Evolutionary conservation across 805 yeast species (phyloP), one percentile per base, ranked within the genome.

Genomic region (Pichia rugopelliculosa): DNA sequence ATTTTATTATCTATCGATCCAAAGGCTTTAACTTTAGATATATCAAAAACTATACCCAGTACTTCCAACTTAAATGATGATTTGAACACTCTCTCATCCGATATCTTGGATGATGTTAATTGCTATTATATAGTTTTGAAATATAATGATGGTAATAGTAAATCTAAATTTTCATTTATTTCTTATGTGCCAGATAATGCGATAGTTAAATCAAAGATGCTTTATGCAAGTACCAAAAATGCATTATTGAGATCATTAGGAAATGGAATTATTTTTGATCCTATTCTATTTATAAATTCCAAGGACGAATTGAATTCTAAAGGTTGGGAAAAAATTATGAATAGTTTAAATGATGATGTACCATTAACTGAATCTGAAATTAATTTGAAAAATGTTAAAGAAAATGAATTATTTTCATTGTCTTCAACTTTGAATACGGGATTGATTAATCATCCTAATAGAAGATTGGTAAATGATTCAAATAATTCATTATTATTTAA

Each of bases 191-290:
- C 99, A 0, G 97, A 91, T 62, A 65, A 65, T 44, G 86, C 96
- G 9, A 80, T 82, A 3, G 90, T 91, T 36, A 76, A 89, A 49
- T 74, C 76, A 48, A 93, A 91, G 64, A 93, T 93, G 97, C 72
- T 93, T 42, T 93, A 90, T 63, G 98, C 98, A 5, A 87, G 96
- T 2, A 82, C 95, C 11, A 87, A 87, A 52, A 84, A 79, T 62
- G 79, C 93, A 1, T 65, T 93, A 34, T 67, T 86, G 47, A 79
- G 85, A 55, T 82, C 84, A 52, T 71, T 91, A 36, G 41, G 47
- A 22, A 23, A 41, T n/a, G 96, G 96, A 17, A 18, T 30, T 30
- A 75, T 73, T 48, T 66, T 68, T 46, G 59, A 69, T 36, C 73
- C 75, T 2, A 68, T 73, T 42, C 59, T 83, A 8, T 74, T 76